Percentiles rank a stretch among this genome's conserved stretches.
Evolutionary conservation across 768 basidiomycete species (phyloP).

Genomic region (Antrodiella citrinella): DNA sequence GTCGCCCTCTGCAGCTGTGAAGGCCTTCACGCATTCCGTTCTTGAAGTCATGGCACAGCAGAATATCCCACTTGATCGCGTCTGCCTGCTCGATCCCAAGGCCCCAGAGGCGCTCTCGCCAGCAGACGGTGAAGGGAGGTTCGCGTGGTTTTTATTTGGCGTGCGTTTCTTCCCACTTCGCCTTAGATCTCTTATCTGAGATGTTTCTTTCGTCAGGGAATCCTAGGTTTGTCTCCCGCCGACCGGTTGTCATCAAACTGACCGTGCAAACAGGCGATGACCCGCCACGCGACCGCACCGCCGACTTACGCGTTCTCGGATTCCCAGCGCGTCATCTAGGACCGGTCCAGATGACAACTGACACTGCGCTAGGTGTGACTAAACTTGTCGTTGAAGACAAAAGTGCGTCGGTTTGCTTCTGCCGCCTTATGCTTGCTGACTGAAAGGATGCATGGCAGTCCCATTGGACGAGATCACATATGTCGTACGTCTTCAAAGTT

Average conservation of each 20-base stretch:
- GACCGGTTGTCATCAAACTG: not conserved
- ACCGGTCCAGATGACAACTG: constrained; percentile 94
- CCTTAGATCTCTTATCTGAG: not conserved
- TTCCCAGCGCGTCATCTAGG: constrained; percentile 86
- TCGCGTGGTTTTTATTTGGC: constrained; percentile 89
- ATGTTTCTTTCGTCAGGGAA: constrained; percentile 40
- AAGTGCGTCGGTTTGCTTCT: constrained; percentile 28
- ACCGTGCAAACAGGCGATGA: constrained; percentile 63
- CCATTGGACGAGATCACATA: not conserved
- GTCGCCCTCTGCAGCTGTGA: constrained; percentile 18
- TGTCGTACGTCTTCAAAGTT: not conserved
- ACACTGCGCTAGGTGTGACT: constrained; percentile 90
- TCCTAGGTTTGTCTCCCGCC: constrained; percentile 36
- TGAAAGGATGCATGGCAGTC: too few species aligned
- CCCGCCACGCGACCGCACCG: constrained; percentile 89
- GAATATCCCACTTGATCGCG: constrained; percentile 40
- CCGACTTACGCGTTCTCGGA: constrained; percentile 77
- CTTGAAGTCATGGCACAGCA: constrained; percentile 47
- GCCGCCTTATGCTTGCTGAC: not conserved
- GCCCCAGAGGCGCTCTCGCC: constrained; percentile 64
- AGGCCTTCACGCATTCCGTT: constrained; percentile 45
- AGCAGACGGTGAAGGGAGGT: constrained; percentile 65
- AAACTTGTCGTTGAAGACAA: constrained; percentile 74
- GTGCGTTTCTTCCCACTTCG: constrained; percentile 31
- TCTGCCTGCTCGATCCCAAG: constrained; percentile 93